Base-by-base conservation (phyloP, 192 early-diverging fungal genomes). In the Backusella macrospora region DNA sequence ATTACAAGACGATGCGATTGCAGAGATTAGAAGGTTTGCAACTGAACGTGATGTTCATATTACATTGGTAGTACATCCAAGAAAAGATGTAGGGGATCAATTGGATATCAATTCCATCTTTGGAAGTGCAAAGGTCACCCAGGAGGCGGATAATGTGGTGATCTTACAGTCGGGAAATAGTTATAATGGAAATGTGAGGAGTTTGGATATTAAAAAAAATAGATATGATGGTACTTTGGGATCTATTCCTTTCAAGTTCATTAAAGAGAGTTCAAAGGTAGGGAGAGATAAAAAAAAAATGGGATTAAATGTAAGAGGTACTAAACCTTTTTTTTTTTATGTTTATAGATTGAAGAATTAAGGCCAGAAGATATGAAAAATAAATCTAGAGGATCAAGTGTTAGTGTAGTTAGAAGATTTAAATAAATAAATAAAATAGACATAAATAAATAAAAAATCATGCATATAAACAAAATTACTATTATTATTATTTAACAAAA, bases 91-190 rank as follows among this genome's bases (percentile, higher is more conserved):
- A 63, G 80, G 79, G 8, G 81, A 86, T 40, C 68, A 77, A 52
- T 73, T 89, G n/a, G 89, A 90, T 65, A 87, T 91, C 67, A 88
- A 89, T 67, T 90, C 89, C 13, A 79, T 92, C 15, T 90, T 90
- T 78, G 91, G 91, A 37, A 88, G 88, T 42, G 91, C 89, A 49
- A 92, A 92, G 78, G 85, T 91, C 6, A 89, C 91, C 37, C 91
- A 92, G 68, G 91, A 92, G 81, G 89, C 91, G 29, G 91, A 92
- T 71, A 92, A 92, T 80, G 90, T 92, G 0, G 80, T 91, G 8
- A 87, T 91, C 4, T 68, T 92, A 70, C 90, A 92, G 67, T 15
- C 48, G 62, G 83, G 78, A 16, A 67, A 71, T 8, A 73, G 72
- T 16, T 59, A 12, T 10, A 59, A 59, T 59, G 26, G 13, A 4